A percentile compares a stretch with the other conserved stretches of the same genome.
phyloP scores from a whole-genome alignment of 495 filamentous ascomycete genomes.

The Penicillium angulare region DNA sequence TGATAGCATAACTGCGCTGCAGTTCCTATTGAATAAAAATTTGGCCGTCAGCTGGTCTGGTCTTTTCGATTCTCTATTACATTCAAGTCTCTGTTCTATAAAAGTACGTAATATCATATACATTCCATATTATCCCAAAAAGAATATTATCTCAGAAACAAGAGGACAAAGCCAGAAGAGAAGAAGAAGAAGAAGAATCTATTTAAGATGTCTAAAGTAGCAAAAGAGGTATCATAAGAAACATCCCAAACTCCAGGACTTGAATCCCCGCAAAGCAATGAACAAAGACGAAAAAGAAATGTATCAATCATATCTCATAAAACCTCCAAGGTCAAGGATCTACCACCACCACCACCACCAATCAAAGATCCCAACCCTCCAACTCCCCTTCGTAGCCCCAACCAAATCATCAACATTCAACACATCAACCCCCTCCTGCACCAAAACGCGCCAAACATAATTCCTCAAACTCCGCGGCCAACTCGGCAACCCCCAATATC shows the following conservation, averaged over 20 bases:
- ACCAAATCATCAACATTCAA: conserved; percentile 79
- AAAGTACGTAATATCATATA: no score
- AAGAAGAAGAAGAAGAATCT: no score
- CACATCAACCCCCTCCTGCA: conserved; percentile 69
- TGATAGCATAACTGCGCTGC: background rate
- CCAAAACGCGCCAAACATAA: conserved; percentile 70
- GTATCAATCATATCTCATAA: background rate
- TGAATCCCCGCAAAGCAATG: background rate
- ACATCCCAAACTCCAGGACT: no score
- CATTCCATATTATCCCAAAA: no score
- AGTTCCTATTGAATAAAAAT: no score
- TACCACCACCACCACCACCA: conserved; percentile 31
- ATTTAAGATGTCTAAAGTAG: no score
- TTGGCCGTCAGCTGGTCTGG: no score
- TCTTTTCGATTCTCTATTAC: background rate
- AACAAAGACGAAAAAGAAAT: conserved; percentile 1
- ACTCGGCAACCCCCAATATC: conserved; percentile 77
- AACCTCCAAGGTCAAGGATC: background rate
- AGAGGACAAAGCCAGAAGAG: no score
- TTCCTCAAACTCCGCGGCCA: conserved; percentile 77
- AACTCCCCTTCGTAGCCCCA: conserved; percentile 47
- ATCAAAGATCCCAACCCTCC: conserved; percentile 39
- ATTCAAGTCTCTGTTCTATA: no score
- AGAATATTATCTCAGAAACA: no score
- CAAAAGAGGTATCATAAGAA: no score